These are phyloP conservation scores for Chytriomyces confervae DNA, from an alignment of 192 early-diverging fungal species.

Conservation along the genomic window DNA sequence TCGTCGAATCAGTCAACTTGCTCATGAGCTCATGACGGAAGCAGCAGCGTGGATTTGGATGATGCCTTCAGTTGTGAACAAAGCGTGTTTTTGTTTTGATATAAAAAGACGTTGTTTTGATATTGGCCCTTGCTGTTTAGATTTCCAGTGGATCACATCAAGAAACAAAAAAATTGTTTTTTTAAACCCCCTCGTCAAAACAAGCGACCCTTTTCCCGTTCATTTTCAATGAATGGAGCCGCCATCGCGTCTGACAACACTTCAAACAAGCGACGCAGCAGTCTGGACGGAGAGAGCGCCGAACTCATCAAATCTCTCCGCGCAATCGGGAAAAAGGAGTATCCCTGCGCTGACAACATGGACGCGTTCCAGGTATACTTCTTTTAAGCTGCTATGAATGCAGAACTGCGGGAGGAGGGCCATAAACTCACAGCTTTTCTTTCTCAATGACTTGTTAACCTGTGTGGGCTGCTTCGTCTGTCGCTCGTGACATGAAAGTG, in stretches of 20 bases:
- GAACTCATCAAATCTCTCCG: background rate
- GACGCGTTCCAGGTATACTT: background rate
- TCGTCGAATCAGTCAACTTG: slow-evolving; percentile 96
- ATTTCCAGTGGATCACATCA: background rate
- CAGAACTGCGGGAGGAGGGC: too few relatives aligned
- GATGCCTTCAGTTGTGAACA: slow-evolving; percentile 55
- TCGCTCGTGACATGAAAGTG: too few relatives aligned
- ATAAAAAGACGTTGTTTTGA: background rate
- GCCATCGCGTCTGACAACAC: background rate
- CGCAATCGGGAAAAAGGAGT: background rate
- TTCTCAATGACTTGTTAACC: too few relatives aligned
- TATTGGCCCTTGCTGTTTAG: background rate
- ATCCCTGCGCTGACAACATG: background rate
- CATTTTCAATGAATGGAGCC: background rate
- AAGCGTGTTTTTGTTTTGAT: background rate
- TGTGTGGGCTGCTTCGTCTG: too few relatives aligned
- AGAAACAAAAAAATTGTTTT: background rate
- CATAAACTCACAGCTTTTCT: too few relatives aligned
- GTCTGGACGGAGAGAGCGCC: background rate
- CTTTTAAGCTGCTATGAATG: too few relatives aligned
- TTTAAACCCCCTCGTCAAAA: background rate
- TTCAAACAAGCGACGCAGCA: background rate
- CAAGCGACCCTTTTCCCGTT: background rate
- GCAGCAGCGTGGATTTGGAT: slow-evolving; percentile 81
- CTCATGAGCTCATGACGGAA: slow-evolving; percentile 72